A percentile compares a stretch with the other conserved stretches of the same genome.
Evolutionary conservation across 805 yeast species (phyloP).

Genomic region (Danielia oregonensis): DNA sequence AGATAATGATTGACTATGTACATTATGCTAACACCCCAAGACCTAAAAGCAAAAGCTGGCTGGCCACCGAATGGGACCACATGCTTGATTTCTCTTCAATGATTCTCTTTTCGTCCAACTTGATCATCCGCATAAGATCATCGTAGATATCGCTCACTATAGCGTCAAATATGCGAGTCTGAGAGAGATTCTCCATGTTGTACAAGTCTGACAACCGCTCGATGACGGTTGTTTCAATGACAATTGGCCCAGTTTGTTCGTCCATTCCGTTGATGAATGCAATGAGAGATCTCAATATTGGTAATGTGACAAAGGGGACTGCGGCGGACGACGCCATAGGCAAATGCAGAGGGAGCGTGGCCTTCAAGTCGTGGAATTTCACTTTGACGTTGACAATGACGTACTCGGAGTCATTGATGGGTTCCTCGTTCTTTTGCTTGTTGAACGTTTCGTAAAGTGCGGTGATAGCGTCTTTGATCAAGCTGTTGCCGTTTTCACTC

Average conservation of each 20-base stretch:
- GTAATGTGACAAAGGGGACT: slow-evolving; percentile 53
- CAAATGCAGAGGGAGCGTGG: slow-evolving; percentile 49
- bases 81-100: slow-evolving; percentile 42
- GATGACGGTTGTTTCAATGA: slow-evolving; percentile 37
- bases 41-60: slow-evolving; percentile 55
- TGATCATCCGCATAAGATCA: slow-evolving; percentile 51
- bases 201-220: slow-evolving; percentile 39
- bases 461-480: slow-evolving; percentile 37
- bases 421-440: slow-evolving; percentile 11
- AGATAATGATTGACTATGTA: background rate
- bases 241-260: slow-evolving; percentile 23
- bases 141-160: slow-evolving; percentile 55
- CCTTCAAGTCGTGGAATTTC: slow-evolving; percentile 59
- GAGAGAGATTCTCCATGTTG: slow-evolving; percentile 30
- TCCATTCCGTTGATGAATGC: slow-evolving; percentile 49
- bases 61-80: slow-evolving; percentile 60
- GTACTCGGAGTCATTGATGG: slow-evolving; percentile 35
- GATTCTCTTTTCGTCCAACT: slow-evolving; percentile 49
- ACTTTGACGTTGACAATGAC: slow-evolving; percentile 66
- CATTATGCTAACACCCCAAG: slow-evolving; percentile 54
- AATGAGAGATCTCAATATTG: slow-evolving; percentile 58
- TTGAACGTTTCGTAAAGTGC: slow-evolving; percentile 41
- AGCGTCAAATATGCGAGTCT: slow-evolving; percentile 47
- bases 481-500: slow-evolving; percentile 13
- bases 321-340: slow-evolving; percentile 46